Conservation (phyloP, 768 basidiomycete genomes). For the Mycena vulgaris region DNA sequence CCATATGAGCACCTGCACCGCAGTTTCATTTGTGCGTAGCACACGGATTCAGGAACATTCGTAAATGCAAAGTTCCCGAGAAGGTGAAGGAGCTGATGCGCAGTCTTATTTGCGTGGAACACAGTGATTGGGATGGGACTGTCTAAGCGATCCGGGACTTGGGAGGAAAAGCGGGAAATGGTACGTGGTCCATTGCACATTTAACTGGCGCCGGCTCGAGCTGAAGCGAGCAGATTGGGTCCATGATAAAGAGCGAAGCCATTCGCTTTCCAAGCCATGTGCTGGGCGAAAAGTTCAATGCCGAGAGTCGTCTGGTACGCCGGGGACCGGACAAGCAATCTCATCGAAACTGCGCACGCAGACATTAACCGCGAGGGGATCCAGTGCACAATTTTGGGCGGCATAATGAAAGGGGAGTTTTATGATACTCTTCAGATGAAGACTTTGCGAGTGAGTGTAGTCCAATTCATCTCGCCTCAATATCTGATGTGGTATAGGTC, state of each 20-base stretch:
- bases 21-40: slow-evolving; percentile 41
- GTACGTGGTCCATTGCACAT: slow-evolving; percentile 29
- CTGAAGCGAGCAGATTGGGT: slow-evolving; percentile 50
- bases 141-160: slow-evolving; percentile 29
- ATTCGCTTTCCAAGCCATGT: slow-evolving; percentile 47
- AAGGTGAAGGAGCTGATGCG: slow-evolving; percentile 41
- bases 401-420: slow-evolving; percentile 28
- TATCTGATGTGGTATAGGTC: slow-evolving; percentile 1
- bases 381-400: slow-evolving; percentile 36
- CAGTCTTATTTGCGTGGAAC: slow-evolving; percentile 42
- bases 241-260: slow-evolving; percentile 40
- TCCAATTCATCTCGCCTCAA: background rate
- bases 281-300: slow-evolving; percentile 50
- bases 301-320: slow-evolving; percentile 43
- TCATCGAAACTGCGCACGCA: slow-evolving; percentile 45
- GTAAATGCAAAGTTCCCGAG: slow-evolving; percentile 30
- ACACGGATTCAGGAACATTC: slow-evolving; percentile 45
- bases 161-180: slow-evolving; percentile 43
- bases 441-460: slow-evolving; percentile 14
- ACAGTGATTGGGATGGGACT: slow-evolving; percentile 40
- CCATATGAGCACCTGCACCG: slow-evolving; percentile 45
- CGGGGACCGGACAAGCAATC: slow-evolving; percentile 43
- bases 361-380: slow-evolving; percentile 47
- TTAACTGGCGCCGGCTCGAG: no score
- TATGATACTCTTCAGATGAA: slow-evolving; percentile 34